phyloP scores from a whole-genome alignment of 345 rosid species.

The Salix viminalis region DNA sequence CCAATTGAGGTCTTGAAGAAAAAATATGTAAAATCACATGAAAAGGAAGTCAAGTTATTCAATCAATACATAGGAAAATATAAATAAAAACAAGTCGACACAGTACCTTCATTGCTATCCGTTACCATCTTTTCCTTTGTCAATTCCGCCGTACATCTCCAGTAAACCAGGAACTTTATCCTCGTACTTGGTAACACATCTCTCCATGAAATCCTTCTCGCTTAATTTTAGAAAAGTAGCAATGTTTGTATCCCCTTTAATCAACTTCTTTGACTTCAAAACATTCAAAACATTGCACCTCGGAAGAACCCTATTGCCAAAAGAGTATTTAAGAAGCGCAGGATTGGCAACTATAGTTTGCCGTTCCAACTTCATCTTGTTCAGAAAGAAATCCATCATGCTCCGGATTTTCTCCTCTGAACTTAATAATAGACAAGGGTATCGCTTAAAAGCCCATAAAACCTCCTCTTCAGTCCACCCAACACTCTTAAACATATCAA shows the following conservation, averaged over 20 bases:
- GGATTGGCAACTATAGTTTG: background rate
- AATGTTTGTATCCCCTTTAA: background rate
- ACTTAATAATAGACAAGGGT: background rate
- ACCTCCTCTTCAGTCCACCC: background rate
- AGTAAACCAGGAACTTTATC: background rate
- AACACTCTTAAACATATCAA: background rate
- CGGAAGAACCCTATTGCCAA: background rate
- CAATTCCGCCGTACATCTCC: background rate
- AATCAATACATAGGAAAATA: too few relatives aligned
- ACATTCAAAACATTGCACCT: background rate
- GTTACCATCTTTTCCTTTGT: background rate
- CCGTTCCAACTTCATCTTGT: background rate
- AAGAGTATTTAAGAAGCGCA: background rate
- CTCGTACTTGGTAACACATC: background rate
- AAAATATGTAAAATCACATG: too few relatives aligned
- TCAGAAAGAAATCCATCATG: background rate
- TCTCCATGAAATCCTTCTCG: background rate
- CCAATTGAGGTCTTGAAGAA: too few relatives aligned
- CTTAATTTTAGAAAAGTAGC: background rate
- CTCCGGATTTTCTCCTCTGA: background rate
- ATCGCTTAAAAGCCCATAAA: background rate
- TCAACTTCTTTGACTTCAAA: background rate
- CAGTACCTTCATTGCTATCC: background rate
- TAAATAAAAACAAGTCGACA: too few relatives aligned
- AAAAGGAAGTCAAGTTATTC: too few relatives aligned